A percentile compares a stretch with the other conserved stretches of the same genome.
Conservation (phyloP, 768 basidiomycete species). For the Favolaschia claudopus region DNA sequence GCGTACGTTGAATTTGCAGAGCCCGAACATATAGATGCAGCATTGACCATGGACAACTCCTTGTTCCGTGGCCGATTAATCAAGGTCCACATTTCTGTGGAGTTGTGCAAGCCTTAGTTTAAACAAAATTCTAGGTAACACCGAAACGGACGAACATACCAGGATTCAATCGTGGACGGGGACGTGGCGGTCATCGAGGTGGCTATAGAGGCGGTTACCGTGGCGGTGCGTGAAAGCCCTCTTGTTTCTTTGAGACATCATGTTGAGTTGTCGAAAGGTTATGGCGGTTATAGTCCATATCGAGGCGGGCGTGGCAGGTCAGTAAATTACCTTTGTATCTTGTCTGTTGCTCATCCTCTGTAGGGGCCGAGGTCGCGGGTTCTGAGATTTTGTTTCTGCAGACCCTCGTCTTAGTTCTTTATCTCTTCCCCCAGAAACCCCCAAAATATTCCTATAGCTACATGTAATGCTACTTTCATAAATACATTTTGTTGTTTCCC, state of each 20-base stretch:
- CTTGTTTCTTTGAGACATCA: background rate
- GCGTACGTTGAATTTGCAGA: slow-evolving; percentile 99
- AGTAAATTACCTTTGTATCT: slow-evolving; percentile 34
- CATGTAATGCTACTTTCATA: slow-evolving; percentile 21
- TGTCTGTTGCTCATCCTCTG: background rate
- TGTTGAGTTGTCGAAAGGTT: slow-evolving; percentile 31
- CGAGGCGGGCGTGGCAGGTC: slow-evolving; percentile 77
- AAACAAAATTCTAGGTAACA: slow-evolving; percentile 69
- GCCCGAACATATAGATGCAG: slow-evolving; percentile 88
- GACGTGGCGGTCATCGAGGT: slow-evolving; percentile 74
- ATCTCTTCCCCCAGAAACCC: slow-evolving; percentile 18
- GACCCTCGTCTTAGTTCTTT: slow-evolving; percentile 4
- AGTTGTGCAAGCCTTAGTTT: background rate
- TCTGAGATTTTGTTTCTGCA: slow-evolving; percentile 39
- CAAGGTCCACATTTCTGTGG: slow-evolving; percentile 60
- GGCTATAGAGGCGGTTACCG: slow-evolving; percentile 62
- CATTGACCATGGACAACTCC: slow-evolving; percentile 94
- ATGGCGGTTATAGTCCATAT: slow-evolving; percentile 68
- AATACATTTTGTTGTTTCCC: slow-evolving; percentile 7
- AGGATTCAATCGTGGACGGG: slow-evolving; percentile 86
- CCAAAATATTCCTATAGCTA: slow-evolving; percentile 21
- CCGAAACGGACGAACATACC: slow-evolving; percentile 96
- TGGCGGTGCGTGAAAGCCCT: slow-evolving; percentile 47
- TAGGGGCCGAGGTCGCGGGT: slow-evolving; percentile 83
- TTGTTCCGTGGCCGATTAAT: slow-evolving; percentile 92